Evolutionary conservation across 768 basidiomycete genomes (phyloP).

Genomic region (Tricholoma furcatifolium): DNA sequence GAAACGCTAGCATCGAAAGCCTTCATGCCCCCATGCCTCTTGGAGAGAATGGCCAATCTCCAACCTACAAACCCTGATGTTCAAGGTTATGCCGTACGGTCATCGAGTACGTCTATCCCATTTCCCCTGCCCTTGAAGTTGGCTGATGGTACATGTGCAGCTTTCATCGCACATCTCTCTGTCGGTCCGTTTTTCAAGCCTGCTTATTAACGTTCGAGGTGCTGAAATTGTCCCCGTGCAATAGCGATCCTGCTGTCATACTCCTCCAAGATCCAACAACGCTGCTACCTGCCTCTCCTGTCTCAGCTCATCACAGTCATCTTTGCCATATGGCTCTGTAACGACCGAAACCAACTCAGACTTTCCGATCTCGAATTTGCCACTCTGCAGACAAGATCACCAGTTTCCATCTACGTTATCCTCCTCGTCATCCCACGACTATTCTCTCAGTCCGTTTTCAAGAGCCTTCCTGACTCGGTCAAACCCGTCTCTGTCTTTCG

Average conservation of each 20-base stretch:
- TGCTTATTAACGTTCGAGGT: neutral
- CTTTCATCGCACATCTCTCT: neutral
- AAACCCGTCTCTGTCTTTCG: neutral
- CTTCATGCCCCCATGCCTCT: neutral
- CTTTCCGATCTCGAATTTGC: neutral
- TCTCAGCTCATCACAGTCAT: neutral
- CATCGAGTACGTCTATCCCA: neutral
- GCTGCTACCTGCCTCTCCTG: neutral
- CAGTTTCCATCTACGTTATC: neutral
- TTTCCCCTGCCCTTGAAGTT: neutral
- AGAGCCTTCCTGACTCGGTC: neutral
- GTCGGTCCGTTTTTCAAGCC: neutral
- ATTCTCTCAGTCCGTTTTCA: neutral
- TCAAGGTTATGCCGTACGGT: neutral
- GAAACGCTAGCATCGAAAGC: too few species aligned
- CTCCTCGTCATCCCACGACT: constrained; percentile 1
- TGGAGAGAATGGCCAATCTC: neutral
- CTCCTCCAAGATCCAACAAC: neutral
- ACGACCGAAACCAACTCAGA: neutral
- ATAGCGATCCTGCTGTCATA: neutral
- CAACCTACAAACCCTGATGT: neutral
- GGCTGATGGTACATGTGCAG: neutral
- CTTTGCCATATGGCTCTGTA: neutral
- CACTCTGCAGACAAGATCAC: neutral
- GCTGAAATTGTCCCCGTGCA: neutral